Conservation (phyloP, 192 early-diverging fungal genomes). For the Backusella australiensis region DNA sequence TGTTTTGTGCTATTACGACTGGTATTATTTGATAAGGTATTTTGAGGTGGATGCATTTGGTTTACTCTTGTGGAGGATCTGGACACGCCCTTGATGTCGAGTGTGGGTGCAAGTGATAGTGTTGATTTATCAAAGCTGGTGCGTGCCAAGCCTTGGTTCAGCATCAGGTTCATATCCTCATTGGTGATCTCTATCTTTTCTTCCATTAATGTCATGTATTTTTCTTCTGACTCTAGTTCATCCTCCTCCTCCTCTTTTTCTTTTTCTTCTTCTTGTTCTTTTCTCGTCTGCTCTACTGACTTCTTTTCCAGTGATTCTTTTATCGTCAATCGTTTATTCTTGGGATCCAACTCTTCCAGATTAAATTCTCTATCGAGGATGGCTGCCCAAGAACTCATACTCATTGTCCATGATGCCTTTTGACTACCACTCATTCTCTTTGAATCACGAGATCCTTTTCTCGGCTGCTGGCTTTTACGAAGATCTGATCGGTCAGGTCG, state of each 20-base stretch:
- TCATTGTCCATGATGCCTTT: slow-evolving; percentile 26
- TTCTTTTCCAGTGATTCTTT: not conserved
- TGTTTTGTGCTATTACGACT: not conserved
- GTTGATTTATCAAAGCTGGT: not conserved
- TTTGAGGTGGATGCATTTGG: not conserved
- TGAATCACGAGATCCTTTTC: not conserved
- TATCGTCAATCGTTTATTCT: not conserved
- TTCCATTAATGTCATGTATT: not conserved
- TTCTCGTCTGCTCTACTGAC: not conserved
- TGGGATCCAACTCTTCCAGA: slow-evolving; percentile 12
- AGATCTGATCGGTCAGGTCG: not conserved
- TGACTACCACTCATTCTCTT: slow-evolving; percentile 28
- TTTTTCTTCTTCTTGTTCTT: not conserved
- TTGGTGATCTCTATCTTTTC: not conserved
- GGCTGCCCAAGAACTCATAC: slow-evolving; percentile 18
- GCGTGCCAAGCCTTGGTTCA: not conserved
- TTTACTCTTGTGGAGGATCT: not conserved
- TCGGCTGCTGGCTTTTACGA: not conserved
- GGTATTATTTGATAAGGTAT: not conserved
- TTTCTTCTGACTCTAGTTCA: not conserved
- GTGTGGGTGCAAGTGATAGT: not conserved
- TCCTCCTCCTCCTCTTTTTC: too few relatives aligned
- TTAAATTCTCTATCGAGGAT: slow-evolving; percentile 24
- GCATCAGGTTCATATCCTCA: not conserved
- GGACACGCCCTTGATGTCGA: not conserved